These are phyloP conservation scores for Peltaster fructicola DNA, from an alignment of 2,329 filamentous ascomycete genomes.

Conservation along the genomic window DNA sequence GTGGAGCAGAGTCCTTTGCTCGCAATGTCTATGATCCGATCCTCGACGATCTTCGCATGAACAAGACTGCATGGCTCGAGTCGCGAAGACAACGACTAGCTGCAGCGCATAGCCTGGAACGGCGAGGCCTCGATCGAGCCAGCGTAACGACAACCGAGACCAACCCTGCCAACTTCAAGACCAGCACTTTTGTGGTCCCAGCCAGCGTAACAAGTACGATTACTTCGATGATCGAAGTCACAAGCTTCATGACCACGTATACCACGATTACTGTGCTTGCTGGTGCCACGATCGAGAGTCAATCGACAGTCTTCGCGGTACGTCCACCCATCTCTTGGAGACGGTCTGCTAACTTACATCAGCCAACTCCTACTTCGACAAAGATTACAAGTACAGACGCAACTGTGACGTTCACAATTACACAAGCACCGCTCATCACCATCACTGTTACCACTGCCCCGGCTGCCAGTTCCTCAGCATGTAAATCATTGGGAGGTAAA, in stretches of 20 bases:
- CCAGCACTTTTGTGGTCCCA: slow-evolving; percentile 4
- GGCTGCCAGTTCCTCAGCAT: slow-evolving; percentile 4
- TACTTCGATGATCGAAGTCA: slow-evolving; percentile 2
- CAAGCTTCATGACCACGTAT: slow-evolving; percentile 3
- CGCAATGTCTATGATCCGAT: slow-evolving; percentile 4
- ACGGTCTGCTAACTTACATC: background rate
- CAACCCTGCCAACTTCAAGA: slow-evolving; percentile 14
- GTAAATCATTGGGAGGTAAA: slow-evolving; percentile 9
- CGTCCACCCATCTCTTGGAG: background rate
- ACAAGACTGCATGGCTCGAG: slow-evolving; percentile 8
- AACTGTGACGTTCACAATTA: slow-evolving; percentile 5
- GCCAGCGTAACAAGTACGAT: slow-evolving; percentile 3
- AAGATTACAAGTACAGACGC: slow-evolving; percentile 5
- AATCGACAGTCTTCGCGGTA: slow-evolving; percentile 6
- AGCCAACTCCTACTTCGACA: slow-evolving; percentile 6
- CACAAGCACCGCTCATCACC: slow-evolving; percentile 4
- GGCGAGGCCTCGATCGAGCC: slow-evolving; percentile 17
- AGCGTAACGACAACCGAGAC: slow-evolving; percentile 17
- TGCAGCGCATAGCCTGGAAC: slow-evolving; percentile 6
- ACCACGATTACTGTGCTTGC: slow-evolving; percentile 3
- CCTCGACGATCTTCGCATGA: slow-evolving; percentile 2
- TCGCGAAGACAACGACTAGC: slow-evolving; percentile 14
- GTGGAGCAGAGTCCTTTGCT: slow-evolving; percentile 4
- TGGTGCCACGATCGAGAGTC: slow-evolving; percentile 3
- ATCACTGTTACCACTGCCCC: slow-evolving; percentile 5